These are phyloP conservation scores for Diaporthe vexans DNA, from an alignment of 2,329 filamentous ascomycete species.

Conservation along the genomic window DNA sequence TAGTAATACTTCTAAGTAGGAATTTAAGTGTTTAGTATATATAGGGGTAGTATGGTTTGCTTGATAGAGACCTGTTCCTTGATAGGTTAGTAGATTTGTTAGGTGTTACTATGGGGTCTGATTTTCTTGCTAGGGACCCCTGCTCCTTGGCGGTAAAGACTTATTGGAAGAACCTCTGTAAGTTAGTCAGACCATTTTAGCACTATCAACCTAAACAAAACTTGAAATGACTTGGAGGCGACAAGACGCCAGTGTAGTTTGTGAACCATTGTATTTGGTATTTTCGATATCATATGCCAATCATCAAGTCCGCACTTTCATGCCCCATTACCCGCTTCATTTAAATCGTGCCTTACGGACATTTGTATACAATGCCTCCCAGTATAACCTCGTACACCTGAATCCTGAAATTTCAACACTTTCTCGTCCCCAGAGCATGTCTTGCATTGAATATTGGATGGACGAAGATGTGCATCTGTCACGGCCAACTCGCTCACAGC, in stretches of 20 bases:
- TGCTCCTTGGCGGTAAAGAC: too few relatives aligned
- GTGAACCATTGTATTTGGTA: conserved; percentile 40
- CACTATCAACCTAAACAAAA: not conserved
- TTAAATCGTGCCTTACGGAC: conserved; percentile 21
- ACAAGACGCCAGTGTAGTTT: conserved; percentile 48
- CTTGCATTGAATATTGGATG: not conserved
- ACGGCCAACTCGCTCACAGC: conserved; percentile 44
- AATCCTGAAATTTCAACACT: not conserved
- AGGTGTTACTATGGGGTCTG: too few relatives aligned
- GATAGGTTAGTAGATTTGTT: too few relatives aligned
- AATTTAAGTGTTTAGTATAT: too few relatives aligned
- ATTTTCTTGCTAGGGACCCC: too few relatives aligned
- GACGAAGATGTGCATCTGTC: not conserved
- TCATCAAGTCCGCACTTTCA: not conserved
- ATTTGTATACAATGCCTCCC: conserved; percentile 24
- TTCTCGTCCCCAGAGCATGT: not conserved
- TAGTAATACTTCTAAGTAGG: too few relatives aligned
- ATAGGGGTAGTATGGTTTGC: too few relatives aligned
- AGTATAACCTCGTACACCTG: conserved; percentile 14
- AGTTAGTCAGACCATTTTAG: not conserved
- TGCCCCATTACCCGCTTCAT: conserved; percentile 7
- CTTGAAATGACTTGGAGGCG: conserved; percentile 42
- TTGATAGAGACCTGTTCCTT: too few relatives aligned
- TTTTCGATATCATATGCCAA: conserved; percentile 37
- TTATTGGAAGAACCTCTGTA: too few relatives aligned